Percentiles rank a stretch among this genome's conserved stretches.
Evolutionary conservation across 805 yeast species (phyloP).

Genomic region (Candida easanensis): DNA sequence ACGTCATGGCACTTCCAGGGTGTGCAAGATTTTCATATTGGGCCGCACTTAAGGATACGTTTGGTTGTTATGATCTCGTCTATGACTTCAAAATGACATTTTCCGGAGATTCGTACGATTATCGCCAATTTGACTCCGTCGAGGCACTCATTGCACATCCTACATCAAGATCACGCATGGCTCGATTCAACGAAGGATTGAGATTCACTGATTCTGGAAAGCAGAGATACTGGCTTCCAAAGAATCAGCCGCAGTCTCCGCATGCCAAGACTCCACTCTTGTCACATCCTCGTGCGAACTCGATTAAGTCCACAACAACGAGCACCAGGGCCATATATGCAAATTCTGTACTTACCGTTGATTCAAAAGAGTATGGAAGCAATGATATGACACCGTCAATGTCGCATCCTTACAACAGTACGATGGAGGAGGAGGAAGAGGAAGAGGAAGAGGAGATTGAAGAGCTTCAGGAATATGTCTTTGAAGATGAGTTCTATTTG

Average conservation of each 20-base stretch:
- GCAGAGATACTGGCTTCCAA: slow-evolving; percentile 69
- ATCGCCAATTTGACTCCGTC: slow-evolving; percentile 78
- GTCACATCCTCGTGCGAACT: slow-evolving; percentile 16
- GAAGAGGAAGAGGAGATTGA: slow-evolving; percentile 1
- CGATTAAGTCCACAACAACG: slow-evolving; percentile 22
- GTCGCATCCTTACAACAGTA: slow-evolving; percentile 8
- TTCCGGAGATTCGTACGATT: slow-evolving; percentile 73
- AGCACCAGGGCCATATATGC: slow-evolving; percentile 27
- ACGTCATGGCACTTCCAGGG: slow-evolving; percentile 57
- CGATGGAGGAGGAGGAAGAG: slow-evolving; percentile 13
- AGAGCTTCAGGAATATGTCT: slow-evolving; percentile 28
- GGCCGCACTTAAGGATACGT: slow-evolving; percentile 72
- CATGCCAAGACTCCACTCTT: slow-evolving; percentile 20
- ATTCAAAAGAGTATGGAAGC: slow-evolving; percentile 12
- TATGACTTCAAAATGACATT: slow-evolving; percentile 72
- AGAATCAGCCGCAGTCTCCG: slow-evolving; percentile 4
- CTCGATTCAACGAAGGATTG: slow-evolving; percentile 77
- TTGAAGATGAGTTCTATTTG: slow-evolving; percentile 35
- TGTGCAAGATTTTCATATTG: slow-evolving; percentile 60
- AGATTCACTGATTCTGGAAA: slow-evolving; percentile 78
- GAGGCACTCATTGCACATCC: slow-evolving; percentile 70
- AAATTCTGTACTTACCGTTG: slow-evolving; percentile 20
- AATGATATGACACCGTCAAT: slow-evolving; percentile 7
- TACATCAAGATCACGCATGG: slow-evolving; percentile 57
- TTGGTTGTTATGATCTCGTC: slow-evolving; percentile 72